Percentiles rank a stretch among this genome's conserved stretches.
Conservation (phyloP, 106 monocot genomes). For the Dactylorhiza incarnata region DNA sequence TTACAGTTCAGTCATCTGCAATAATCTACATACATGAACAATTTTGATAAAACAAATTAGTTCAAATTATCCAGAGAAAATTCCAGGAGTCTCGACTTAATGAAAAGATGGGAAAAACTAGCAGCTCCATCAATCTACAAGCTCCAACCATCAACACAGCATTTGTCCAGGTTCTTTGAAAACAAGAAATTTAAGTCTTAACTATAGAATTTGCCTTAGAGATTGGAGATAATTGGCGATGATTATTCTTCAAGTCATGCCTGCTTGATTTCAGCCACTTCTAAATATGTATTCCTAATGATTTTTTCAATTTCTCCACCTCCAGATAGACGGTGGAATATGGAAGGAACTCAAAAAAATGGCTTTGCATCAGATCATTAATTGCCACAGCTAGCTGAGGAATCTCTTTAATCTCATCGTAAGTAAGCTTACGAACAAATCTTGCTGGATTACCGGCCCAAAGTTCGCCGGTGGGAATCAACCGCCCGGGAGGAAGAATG, state of each 20-base stretch:
- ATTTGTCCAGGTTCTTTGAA: neutral
- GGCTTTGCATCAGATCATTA: slow-evolving; percentile 88
- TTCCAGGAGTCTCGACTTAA: neutral
- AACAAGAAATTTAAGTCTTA: neutral
- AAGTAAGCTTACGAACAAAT: slow-evolving; percentile 65
- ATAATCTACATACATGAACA: neutral
- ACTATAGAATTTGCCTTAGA: neutral
- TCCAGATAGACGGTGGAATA: slow-evolving; percentile 88
- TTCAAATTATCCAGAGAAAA: neutral
- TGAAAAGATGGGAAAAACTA: neutral
- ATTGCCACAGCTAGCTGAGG: slow-evolving; percentile 76
- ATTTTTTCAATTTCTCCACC: slow-evolving; percentile 82
- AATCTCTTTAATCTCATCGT: slow-evolving; percentile 86
- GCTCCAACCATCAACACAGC: neutral
- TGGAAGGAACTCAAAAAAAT: slow-evolving; percentile 86
- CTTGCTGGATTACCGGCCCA: slow-evolving; percentile 96
- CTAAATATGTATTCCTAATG: slow-evolving; percentile 48
- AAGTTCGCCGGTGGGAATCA: slow-evolving; percentile 84
- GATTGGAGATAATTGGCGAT: neutral
- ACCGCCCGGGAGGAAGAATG: slow-evolving; percentile 73
- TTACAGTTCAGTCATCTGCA: neutral
- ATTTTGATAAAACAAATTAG: neutral
- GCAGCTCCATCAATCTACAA: neutral
- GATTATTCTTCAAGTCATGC: neutral
- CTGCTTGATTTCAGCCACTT: neutral